Evolutionary conservation across 257 asterid genomes (phyloP), one percentile per base, ranked within the genome.

Genomic region (Avicennia marina): DNA sequence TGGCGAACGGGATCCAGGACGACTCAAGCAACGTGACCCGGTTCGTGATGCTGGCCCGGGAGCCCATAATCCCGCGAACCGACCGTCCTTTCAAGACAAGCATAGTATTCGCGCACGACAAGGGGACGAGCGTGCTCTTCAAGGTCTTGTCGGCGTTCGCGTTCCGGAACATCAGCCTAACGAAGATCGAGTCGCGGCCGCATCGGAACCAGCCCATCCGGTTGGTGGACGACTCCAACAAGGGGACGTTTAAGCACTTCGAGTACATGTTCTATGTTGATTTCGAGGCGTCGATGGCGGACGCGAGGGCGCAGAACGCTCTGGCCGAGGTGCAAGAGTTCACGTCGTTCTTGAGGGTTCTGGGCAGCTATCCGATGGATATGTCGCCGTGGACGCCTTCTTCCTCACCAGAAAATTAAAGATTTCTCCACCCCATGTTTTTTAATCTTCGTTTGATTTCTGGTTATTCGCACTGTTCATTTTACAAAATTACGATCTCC

Each of bases 41-140:
- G 10, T 90, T 87, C 79, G 84, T 90, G 58, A 82, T 90, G 95
- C 72, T 90, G 19, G 98, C 98, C 0, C 82, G 98, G 2, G 95
- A 87, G 9, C 98, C 98, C 0, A 71, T 90, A 4, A 77, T 90
- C 21, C 98, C 98, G 0, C 63, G 96, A 3, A 86, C 84, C 0
- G 98, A 90, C 19, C 73, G 96, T 31, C 98, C 96, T n/a, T 90
- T 90, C 78, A 90, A 82, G 59, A 90, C 95, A 16, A 90, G 98
- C 77, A 87, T 90, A 3, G 95, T 83, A 2, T 89, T 89, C 75
- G 93, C 91, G 0, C 91, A 86, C 67, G 95, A 86, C 33, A 67
- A 83, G 42, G 97, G 95, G 6, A 81, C 82, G 25, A 79, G 94
- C 67, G 87, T 81, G 45, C 46, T 89, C 43, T 89, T 86, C 83